phyloP scores from a whole-genome alignment of 2,329 filamentous ascomycete species.

The Penicillium sp. region DNA sequence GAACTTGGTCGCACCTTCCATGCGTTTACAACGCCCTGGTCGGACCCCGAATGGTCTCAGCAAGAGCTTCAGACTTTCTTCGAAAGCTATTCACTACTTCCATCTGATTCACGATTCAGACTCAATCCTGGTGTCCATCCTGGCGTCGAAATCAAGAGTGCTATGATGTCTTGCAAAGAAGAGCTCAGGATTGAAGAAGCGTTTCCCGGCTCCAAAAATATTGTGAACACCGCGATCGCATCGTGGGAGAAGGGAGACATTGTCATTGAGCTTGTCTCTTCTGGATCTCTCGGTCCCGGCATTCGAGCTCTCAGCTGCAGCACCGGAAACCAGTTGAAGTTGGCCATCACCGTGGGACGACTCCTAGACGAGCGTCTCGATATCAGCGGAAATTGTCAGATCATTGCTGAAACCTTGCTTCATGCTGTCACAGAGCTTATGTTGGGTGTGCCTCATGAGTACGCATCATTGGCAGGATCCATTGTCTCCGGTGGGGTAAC shows the following conservation, averaged over 20 bases:
- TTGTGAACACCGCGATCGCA: slow-evolving; percentile 36
- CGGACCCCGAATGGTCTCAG: slow-evolving; percentile 50
- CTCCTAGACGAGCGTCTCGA: slow-evolving; percentile 32
- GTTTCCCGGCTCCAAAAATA: slow-evolving; percentile 42
- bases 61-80: slow-evolving; percentile 50
- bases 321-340: slow-evolving; percentile 24
- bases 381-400: slow-evolving; percentile 36
- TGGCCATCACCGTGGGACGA: slow-evolving; percentile 35
- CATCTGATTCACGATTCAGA: slow-evolving; percentile 43
- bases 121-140: slow-evolving; percentile 43
- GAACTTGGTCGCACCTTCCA: slow-evolving; percentile 40
- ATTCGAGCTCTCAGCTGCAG: slow-evolving; percentile 37
- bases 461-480: slow-evolving; percentile 35
- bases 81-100: slow-evolving; percentile 42
- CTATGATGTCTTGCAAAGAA: slow-evolving; percentile 40
- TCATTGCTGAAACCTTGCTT: slow-evolving; percentile 40
- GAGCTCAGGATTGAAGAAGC: slow-evolving; percentile 41
- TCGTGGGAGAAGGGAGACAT: slow-evolving; percentile 35
- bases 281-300: slow-evolving; percentile 33
- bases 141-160: slow-evolving; percentile 45
- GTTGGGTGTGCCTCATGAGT: slow-evolving; percentile 37
- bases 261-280: slow-evolving; percentile 35
- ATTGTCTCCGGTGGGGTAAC: slow-evolving; percentile 35
- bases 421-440: slow-evolving; percentile 39
- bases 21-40: slow-evolving; percentile 45